Base-by-base conservation (phyloP, 305 asterid species). In the Fraxinus ornus region DNA sequence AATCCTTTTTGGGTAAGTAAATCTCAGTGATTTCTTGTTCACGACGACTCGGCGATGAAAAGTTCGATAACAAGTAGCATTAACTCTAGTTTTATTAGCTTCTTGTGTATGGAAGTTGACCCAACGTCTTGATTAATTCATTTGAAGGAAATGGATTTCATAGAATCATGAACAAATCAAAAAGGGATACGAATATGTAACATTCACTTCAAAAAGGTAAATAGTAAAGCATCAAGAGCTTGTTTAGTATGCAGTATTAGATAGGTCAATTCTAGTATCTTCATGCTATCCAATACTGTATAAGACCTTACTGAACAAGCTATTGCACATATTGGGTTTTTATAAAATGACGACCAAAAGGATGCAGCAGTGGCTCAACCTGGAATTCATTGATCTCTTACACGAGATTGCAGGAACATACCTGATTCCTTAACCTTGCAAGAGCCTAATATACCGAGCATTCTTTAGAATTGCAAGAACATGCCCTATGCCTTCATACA, bases 401-500 rank as follows among this genome's bases (percentile, higher is more conserved):
- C 35, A 3, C 3, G 72, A 49, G 24, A 74, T 36, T 28, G 41
- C 26, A 15, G 10, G 78, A 80, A 41, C 22, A 71, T 79, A 64
- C 33, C 71, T 41, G 70, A 37, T 19, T 28, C 76, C 60, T 24
- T 55, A 19, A n/a, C 41, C 77, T 62, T 68, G 13, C 4, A 5
- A 57, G 28, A 7, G 68, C 28, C 28, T 57, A 57, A 2, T 7
- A 28, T 35, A 12, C 74, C 2, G 73, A 26, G 73, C 73, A 0
- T 64, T 24, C 35, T 64, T 64, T 1, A 73, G 21, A 9, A 26
- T 64, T 73, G 47, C 37, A 70, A 70, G 68, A 47, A 68, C 8
- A 57, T 83, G 30, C 19, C 39, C 37, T 74, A 28, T 22, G 80
- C 44, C 74, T 55, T 62, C 3, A 12, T 74, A 41, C 80, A 73